phyloP scores from a whole-genome alignment of 805 yeast genomes.

The Candida palmyrensis region DNA sequence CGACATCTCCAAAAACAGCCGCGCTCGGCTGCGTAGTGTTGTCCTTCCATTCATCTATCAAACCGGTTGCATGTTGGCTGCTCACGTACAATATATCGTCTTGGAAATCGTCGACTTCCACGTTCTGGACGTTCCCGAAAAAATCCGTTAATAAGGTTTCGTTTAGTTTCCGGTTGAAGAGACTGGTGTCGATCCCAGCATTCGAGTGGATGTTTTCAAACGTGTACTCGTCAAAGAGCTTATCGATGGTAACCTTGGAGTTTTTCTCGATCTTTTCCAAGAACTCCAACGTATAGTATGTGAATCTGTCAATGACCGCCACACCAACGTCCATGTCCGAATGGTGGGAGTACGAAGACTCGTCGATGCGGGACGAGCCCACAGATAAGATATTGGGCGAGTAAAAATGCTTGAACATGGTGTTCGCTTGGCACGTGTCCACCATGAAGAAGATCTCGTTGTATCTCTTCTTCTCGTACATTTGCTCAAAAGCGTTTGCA shows the following conservation, averaged over 20 bases:
- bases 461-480: constrained; percentile 93
- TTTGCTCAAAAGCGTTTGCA: constrained; percentile 95
- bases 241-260: constrained; percentile 71
- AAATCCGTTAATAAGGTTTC: constrained; percentile 85
- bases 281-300: constrained; percentile 85
- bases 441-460: constrained; percentile 96
- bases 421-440: constrained; percentile 98
- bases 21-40: not conserved
- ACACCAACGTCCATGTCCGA: constrained; percentile 96
- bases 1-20: constrained; percentile 2
- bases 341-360: constrained; percentile 91
- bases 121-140: constrained; percentile 86
- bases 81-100: constrained; percentile 39
- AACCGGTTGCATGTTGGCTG: constrained; percentile 25
- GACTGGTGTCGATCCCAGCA: constrained; percentile 87
- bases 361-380: constrained; percentile 84
- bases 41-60: constrained; percentile 3
- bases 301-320: constrained; percentile 95
- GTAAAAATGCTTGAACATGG: constrained; percentile 90
- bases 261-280: constrained; percentile 76
- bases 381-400: constrained; percentile 91
- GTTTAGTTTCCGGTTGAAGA: constrained; percentile 58
- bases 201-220: constrained; percentile 83
- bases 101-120: constrained; percentile 56
- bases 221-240: constrained; percentile 79